phyloP scores from a whole-genome alignment of 768 basidiomycete genomes.

The Suillus discolor region DNA sequence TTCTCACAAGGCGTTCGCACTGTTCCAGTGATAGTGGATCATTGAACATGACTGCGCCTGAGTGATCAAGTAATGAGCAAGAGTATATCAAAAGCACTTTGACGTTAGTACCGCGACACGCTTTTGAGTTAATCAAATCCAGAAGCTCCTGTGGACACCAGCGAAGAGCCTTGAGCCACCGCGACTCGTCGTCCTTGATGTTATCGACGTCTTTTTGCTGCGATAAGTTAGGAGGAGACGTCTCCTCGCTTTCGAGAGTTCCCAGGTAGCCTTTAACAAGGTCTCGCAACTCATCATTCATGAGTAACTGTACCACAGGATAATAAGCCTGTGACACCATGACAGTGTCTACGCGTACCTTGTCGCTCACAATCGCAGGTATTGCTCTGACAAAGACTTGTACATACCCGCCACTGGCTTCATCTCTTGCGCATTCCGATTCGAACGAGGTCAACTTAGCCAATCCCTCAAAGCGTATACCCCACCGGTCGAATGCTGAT shows the following conservation, averaged over 20 bases:
- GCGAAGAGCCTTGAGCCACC: slow-evolving; percentile 74
- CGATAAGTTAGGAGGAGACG: slow-evolving; percentile 20
- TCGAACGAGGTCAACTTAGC: slow-evolving; percentile 24
- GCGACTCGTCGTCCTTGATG: slow-evolving; percentile 25
- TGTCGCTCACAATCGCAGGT: slow-evolving; percentile 73
- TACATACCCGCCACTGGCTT: slow-evolving; percentile 47
- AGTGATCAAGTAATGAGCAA: slow-evolving; percentile 10
- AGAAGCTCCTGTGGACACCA: slow-evolving; percentile 83
- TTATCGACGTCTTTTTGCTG: slow-evolving; percentile 15
- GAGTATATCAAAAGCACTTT: slow-evolving; percentile 5
- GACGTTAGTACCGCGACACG: slow-evolving; percentile 75
- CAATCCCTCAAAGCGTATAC: slow-evolving; percentile 55
- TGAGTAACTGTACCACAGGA: slow-evolving; percentile 49
- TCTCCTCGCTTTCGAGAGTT: slow-evolving; percentile 54
- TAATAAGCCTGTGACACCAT: slow-evolving; percentile 13
- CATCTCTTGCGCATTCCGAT: slow-evolving; percentile 20
- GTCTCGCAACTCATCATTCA: slow-evolving; percentile 72
- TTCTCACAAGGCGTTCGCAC: slow-evolving; percentile 65
- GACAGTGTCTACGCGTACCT: slow-evolving; percentile 40
- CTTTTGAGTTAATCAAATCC: slow-evolving; percentile 91
- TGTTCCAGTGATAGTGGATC: slow-evolving; percentile 71
- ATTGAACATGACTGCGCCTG: slow-evolving; percentile 98
- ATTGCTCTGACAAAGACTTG: slow-evolving; percentile 66
- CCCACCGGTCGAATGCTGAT: slow-evolving; percentile 66
- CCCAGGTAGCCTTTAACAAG: slow-evolving; percentile 75